Base-by-base conservation (phyloP, 306 rosid species). In the Aeschynomene evenia region DNA sequence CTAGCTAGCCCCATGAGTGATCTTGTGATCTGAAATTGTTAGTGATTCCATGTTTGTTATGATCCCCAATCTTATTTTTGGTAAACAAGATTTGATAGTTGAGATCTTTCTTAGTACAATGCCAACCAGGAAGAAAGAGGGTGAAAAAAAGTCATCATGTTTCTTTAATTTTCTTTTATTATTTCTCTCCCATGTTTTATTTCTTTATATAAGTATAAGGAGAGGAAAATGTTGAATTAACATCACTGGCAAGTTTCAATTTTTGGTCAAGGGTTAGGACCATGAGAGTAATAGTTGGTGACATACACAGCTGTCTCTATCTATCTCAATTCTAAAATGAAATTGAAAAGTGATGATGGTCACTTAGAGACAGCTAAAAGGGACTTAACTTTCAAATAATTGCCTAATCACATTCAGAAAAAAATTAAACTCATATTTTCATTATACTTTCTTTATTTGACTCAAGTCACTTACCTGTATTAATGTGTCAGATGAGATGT, bases 21-120 rank as follows among this genome's bases (percentile, higher is more conserved):
- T 72, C 70, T 66, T 81, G 73, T 48, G 80, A 77, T 77, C 74
- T 72, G 24, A 75, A n/a, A 81, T 62, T 77, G 77, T 57, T 81
- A 68, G 73, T 58, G 68, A 58, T 65, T 73, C 70, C 52, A 22
- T 49, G 75, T 81, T 77, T 81, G 74, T 81, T 81, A 68, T 77
- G 82, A 81, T 76, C 79, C 76, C 79, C 73, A 60, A 36, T 54
- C 64, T 66, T 77, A 51, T 72, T 77, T 81, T 77, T 20, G 79
- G 79, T 61, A 81, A 62, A 55, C 73, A 58, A 72, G 79, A 77
- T 81, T 73, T 65, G 58, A 48, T 72, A 2, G 85, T 70, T 81
- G 85, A 81, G 79, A 81, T 73, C 19, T 81, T 49, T 61, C 55
- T 56, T 13, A 34, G 69, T 77, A 77, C 79, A 77, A 81, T 61